Evolutionary conservation across 192 early-diverging fungal species (phyloP).

Genomic region (Dissophora ornata): DNA sequence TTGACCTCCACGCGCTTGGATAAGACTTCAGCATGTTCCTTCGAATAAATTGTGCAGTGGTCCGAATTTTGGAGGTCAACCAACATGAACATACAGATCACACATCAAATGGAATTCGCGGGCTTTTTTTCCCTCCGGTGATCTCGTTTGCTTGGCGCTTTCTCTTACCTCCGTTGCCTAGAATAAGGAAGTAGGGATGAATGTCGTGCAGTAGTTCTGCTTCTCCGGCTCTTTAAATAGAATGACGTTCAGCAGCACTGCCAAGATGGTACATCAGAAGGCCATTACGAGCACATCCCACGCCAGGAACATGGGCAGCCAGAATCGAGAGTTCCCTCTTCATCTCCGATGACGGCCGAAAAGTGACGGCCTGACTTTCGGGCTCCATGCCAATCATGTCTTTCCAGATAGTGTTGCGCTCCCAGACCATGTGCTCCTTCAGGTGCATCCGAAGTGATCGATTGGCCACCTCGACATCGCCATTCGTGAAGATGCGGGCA

Average conservation of each 20-base stretch:
- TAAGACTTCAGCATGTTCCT: no score
- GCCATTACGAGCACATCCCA: slow-evolving; percentile 53
- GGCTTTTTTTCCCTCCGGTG: no score
- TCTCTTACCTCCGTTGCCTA: slow-evolving; percentile 94
- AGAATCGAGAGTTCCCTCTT: slow-evolving; percentile 46
- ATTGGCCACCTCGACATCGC: slow-evolving; percentile 71
- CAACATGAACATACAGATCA: background rate
- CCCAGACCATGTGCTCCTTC: slow-evolving; percentile 93
- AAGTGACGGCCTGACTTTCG: slow-evolving; percentile 77
- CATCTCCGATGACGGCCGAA: slow-evolving; percentile 46
- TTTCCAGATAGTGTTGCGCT: slow-evolving; percentile 97
- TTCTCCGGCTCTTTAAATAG: slow-evolving; percentile 81
- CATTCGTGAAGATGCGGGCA: slow-evolving; percentile 70
- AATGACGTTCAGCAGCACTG: slow-evolving; percentile 62
- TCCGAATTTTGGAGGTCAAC: no score
- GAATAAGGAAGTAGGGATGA: slow-evolving; percentile 87
- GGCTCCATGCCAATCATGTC: slow-evolving; percentile 95
- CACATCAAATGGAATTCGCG: no score
- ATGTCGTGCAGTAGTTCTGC: slow-evolving; percentile 90
- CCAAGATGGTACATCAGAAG: slow-evolving; percentile 70
- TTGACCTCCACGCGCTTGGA: no score
- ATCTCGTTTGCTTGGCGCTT: no score
- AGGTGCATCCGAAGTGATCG: slow-evolving; percentile 82
- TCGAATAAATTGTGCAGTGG: no score
- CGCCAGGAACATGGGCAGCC: slow-evolving; percentile 59